Evolutionary conservation across 768 basidiomycete genomes (phyloP).

Genomic region (Lepiota brunneoincarnata): DNA sequence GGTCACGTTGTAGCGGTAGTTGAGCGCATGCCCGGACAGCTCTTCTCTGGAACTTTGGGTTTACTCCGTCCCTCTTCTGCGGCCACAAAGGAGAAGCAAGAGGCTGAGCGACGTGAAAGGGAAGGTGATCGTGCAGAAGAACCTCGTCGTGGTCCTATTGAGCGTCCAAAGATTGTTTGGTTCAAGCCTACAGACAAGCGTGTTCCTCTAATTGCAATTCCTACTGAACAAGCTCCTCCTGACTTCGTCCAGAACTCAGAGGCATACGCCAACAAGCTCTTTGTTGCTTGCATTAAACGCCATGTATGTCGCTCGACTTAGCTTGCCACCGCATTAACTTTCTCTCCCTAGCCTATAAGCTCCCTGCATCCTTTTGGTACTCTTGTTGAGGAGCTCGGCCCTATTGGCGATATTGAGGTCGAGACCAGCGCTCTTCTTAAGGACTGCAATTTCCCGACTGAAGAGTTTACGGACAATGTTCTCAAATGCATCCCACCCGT

Average conservation of each 20-base stretch:
- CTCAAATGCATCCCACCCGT: slow-evolving; percentile 93
- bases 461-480: slow-evolving; percentile 95
- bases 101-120: slow-evolving; percentile 94
- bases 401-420: slow-evolving; percentile 97
- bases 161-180: slow-evolving; percentile 99
- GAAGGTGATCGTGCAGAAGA: slow-evolving; percentile 91
- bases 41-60: slow-evolving; percentile 96
- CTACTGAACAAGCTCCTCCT: slow-evolving; percentile 94
- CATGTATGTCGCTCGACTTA: slow-evolving; percentile 58
- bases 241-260: slow-evolving; percentile 97
- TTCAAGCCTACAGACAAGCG: slow-evolving; percentile 99
- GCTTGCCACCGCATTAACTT: not conserved
- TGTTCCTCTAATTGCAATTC: slow-evolving; percentile 97
- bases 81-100: slow-evolving; percentile 98
- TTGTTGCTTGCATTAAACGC: slow-evolving; percentile 98
- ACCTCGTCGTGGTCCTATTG: slow-evolving; percentile 71
- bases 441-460: slow-evolving; percentile 98
- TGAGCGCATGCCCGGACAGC: slow-evolving; percentile 97
- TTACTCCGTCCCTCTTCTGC: slow-evolving; percentile 93
- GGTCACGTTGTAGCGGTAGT: slow-evolving; percentile 99
- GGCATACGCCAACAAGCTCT: slow-evolving; percentile 83
- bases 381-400: slow-evolving; percentile 94
- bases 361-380: slow-evolving; percentile 99
- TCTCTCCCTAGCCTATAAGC: slow-evolving; percentile 68
- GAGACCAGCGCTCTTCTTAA: slow-evolving; percentile 97